A percentile compares a stretch with the other conserved stretches of the same genome.
Evolutionary conservation across 257 asterid species (phyloP).

Genomic region (Voacanga thouarsii): DNA sequence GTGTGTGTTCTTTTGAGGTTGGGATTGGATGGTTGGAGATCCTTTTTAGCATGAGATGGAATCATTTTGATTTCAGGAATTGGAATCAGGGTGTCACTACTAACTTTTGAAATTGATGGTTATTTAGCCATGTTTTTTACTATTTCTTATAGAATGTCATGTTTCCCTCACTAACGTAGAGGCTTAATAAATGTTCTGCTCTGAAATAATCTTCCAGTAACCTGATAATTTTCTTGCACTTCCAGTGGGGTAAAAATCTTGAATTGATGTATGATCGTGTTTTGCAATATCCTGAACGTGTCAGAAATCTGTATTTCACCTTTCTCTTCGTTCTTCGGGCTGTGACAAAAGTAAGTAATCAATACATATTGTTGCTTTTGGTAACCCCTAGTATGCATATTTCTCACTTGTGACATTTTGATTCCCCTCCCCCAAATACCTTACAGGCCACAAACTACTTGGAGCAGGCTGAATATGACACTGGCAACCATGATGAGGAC

Average conservation of each 20-base stretch:
- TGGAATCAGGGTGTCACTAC: not conserved
- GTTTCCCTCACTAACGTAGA: not conserved
- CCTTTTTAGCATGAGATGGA: not conserved
- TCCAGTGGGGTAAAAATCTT: constrained; percentile 88
- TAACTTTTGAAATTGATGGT: not conserved
- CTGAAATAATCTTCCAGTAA: not conserved
- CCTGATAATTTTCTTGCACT: constrained; percentile 32
- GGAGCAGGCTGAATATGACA: constrained; percentile 88
- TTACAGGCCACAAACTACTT: constrained; percentile 75
- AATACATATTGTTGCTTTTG: constrained; percentile 7
- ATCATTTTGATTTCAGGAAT: not conserved
- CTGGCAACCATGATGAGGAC: constrained; percentile 72
- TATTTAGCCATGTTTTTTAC: not conserved
- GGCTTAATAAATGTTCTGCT: not conserved
- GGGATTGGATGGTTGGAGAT: not conserved
- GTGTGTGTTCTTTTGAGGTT: too few relatives aligned
- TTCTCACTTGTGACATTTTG: constrained; percentile 4
- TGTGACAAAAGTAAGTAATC: constrained; percentile 69
- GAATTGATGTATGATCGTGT: constrained; percentile 84
- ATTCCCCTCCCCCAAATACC: constrained; percentile 6
- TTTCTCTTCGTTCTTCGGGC: constrained; percentile 96
- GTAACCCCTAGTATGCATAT: constrained; percentile 10
- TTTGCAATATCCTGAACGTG: constrained; percentile 83
- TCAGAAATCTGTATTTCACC: constrained; percentile 81
- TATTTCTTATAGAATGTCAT: not conserved